Base-by-base conservation (phyloP, 192 early-diverging fungal genomes). In the Mortierella antarctica region DNA sequence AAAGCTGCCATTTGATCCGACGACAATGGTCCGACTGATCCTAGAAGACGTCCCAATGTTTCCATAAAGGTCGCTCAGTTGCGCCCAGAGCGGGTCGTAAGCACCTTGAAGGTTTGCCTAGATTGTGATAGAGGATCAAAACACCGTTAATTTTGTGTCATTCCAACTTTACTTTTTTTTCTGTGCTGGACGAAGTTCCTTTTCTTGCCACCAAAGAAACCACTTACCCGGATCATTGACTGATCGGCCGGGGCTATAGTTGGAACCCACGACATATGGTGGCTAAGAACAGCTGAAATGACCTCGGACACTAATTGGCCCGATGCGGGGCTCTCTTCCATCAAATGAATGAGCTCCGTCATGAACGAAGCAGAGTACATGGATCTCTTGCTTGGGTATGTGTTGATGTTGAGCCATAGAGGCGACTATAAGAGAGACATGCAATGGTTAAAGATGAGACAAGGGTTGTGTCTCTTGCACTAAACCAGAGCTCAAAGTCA, bases 61-160 rank as follows among this genome's bases (percentile, higher is more conserved):
- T 11, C 88, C 88, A 66, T 87, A 87, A 7, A 89, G 65, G 63
- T 89, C 88, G 47, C 88, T 87, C 53, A 89, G 61, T 70, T 89
- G 88, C 23, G 88, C 88, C 88, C 88, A 89, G 10, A 89, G 53
- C 6, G 88, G 88, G 70, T 89, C 88, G 57, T 89, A 89, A 9
- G 67, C 68, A 46, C 79, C 74, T 55, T 84, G 79, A 62, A 71
- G 64, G n/a, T 56, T 65, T 6, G 51, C 79, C 73, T 82, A 46
- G 23, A 50, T 3, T n/a, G 13, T 47, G 39, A 48, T 21, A 23
- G 23, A 42, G 47, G 18, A 40, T 39, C 57, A 57, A 65, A 41
- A 2, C n/a, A 23, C 54, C 54, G 31, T 23, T 23, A 56, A n/a
- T 21, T 12, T 56, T 18, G 23, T 55, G 10, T 15, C 1, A 6